Conservation (phyloP, 192 early-diverging fungal genomes). For the Backusella circina region DNA sequence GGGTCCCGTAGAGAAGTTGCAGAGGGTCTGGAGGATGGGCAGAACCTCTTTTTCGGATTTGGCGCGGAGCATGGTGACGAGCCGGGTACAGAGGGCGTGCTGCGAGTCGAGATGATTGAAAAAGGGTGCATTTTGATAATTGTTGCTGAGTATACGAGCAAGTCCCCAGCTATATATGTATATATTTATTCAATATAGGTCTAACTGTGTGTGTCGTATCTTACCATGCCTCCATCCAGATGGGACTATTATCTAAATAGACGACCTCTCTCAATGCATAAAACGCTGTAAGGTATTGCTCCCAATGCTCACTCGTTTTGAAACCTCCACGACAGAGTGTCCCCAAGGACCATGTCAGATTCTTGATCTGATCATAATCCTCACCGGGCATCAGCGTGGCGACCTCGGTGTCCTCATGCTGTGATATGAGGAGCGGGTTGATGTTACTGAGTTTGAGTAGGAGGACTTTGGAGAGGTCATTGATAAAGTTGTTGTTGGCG, state of each 20-base stretch:
- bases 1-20: slow-evolving; percentile 15
- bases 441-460: background rate
- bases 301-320: background rate
- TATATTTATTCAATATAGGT: too few relatives aligned
- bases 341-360: slow-evolving; percentile 23
- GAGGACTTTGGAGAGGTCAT: background rate
- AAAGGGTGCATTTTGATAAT: slow-evolving; percentile 8
- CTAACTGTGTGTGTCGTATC: too few relatives aligned
- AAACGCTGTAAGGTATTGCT: slow-evolving; percentile 10
- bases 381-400: background rate
- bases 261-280: background rate
- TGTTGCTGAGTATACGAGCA: slow-evolving; percentile 23
- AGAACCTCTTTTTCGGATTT: background rate
- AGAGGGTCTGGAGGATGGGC: slow-evolving; percentile 17
- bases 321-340: slow-evolving; percentile 31
- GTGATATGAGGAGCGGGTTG: background rate
- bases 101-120: background rate
- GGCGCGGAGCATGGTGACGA: background rate
- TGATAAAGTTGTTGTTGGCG: slow-evolving; percentile 1
- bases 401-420: background rate
- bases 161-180: slow-evolving; percentile 35
- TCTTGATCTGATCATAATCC: background rate
- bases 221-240: slow-evolving; percentile 26
- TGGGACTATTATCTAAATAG: background rate
- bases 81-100: background rate